Conservation (phyloP, 441 rosid genomes). For the Hura crepitans region DNA sequence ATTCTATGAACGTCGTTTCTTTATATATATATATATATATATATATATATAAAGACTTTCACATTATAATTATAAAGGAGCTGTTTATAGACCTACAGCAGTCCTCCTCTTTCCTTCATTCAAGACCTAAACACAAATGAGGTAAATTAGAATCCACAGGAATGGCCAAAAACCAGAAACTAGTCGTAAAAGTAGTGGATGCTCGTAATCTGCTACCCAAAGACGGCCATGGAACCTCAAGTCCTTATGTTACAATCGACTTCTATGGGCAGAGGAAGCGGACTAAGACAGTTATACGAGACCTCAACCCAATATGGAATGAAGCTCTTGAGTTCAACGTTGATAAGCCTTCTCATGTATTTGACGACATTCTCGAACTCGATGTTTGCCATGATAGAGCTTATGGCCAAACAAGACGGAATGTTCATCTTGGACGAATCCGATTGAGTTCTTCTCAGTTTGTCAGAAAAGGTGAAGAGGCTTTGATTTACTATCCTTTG, state of each 20-base stretch:
- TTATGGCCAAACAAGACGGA: constrained; percentile 60
- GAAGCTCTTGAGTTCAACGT: constrained; percentile 73
- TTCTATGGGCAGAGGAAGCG: constrained; percentile 74
- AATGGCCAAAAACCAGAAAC: constrained; percentile 43
- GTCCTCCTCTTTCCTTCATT: background rate
- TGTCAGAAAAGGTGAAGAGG: constrained; percentile 75
- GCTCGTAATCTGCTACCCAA: constrained; percentile 72
- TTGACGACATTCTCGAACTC: constrained; percentile 56
- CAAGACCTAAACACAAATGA: background rate
- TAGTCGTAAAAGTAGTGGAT: constrained; percentile 66
- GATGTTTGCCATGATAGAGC: constrained; percentile 73
- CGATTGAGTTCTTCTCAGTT: constrained; percentile 58
- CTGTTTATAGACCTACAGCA: background rate
- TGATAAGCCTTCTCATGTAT: constrained; percentile 61
- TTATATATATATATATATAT: too few relatives aligned
- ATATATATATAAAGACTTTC: background rate
- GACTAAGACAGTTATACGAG: constrained; percentile 59
- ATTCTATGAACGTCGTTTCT: too few relatives aligned
- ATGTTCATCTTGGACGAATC: constrained; percentile 65
- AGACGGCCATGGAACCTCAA: constrained; percentile 89
- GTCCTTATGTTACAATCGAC: constrained; percentile 76
- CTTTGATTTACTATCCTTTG: constrained; percentile 62
- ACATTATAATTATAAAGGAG: constrained; percentile 4
- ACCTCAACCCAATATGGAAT: constrained; percentile 77
- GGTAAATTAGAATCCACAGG: constrained; percentile 2